phyloP scores from a whole-genome alignment of 352 stramenopile genomes.

The Globisporangium apiculatum region DNA sequence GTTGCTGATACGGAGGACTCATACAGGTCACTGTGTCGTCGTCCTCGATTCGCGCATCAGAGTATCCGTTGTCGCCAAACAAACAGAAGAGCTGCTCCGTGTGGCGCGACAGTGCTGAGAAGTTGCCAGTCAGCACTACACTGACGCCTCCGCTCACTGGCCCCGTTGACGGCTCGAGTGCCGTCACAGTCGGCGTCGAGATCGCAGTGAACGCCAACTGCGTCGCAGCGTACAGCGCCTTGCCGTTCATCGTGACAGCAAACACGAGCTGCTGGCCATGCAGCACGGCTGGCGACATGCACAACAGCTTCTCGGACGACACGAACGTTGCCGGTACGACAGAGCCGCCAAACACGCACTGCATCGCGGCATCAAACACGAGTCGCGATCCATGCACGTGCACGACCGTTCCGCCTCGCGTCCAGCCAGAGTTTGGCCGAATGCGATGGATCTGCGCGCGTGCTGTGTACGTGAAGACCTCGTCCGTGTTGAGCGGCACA shows the following conservation, averaged over 20 bases:
- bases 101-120: conserved; percentile 8
- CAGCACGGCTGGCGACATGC: conserved; percentile 17
- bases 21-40: conserved; percentile 15
- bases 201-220: conserved; percentile 22
- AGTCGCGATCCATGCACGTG: conserved; percentile 22
- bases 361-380: conserved; percentile 9
- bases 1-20: conserved; percentile 12
- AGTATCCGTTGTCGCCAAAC: conserved; percentile 18
- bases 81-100: conserved; percentile 19
- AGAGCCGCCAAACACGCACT: conserved; percentile 30
- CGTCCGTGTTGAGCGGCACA: conserved; percentile 1
- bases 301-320: conserved; percentile 20
- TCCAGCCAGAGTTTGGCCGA: conserved; percentile 26
- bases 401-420: conserved; percentile 22
- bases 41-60: conserved; percentile 7
- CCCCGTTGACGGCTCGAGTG: conserved; percentile 19
- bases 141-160: conserved; percentile 20
- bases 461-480: conserved; percentile 10
- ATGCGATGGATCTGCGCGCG: conserved; percentile 18
- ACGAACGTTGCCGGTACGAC: conserved; percentile 18
- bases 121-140: conserved; percentile 23
- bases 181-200: conserved; percentile 7
- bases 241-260: conserved; percentile 9
- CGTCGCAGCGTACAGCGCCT: conserved; percentile 7
- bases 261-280: conserved; percentile 10